phyloP scores from a whole-genome alignment of 2,329 filamentous ascomycete species.

The Colletotrichum abscissum region DNA sequence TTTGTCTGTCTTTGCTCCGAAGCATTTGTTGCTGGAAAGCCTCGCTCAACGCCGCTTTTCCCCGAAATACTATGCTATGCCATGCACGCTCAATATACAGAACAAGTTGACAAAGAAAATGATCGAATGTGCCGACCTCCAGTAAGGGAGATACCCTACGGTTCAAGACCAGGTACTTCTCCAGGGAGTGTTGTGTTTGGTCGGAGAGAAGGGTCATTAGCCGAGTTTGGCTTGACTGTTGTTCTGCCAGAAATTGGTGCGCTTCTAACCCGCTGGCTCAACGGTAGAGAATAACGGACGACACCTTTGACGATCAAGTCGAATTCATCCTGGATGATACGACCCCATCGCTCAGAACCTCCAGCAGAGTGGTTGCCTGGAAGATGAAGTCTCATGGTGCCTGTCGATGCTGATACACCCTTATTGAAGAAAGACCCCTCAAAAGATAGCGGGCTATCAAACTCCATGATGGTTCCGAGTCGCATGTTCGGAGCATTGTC shows the following conservation, averaged over 20 bases:
- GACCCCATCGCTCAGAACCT: conserved; percentile 89
- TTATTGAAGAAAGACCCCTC: conserved; percentile 90
- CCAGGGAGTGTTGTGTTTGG: conserved; percentile 50
- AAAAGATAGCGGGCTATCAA: conserved; percentile 89
- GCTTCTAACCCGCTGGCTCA: conserved; percentile 70
- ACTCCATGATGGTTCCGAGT: conserved; percentile 87
- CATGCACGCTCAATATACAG: conserved; percentile 53
- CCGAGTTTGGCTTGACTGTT: conserved; percentile 71
- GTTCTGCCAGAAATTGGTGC: conserved; percentile 70
- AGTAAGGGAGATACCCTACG: background rate
- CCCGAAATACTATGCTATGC: conserved; percentile 40
- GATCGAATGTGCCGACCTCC: conserved; percentile 35
- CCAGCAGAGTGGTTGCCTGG: conserved; percentile 92
- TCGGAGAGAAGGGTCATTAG: conserved; percentile 59
- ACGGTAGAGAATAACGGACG: conserved; percentile 80
- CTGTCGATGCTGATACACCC: conserved; percentile 77
- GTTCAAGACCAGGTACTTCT: conserved; percentile 23
- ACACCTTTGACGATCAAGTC: conserved; percentile 93
- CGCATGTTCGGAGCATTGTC: conserved; percentile 84
- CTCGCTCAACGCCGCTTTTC: conserved; percentile 32
- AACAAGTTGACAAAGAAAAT: conserved; percentile 39
- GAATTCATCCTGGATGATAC: conserved; percentile 90
- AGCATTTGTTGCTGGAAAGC: conserved; percentile 28
- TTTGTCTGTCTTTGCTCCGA: conserved; percentile 31
- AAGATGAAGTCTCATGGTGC: conserved; percentile 82